Evolutionary conservation across 306 rosid species (phyloP).

Genomic region (Vicia villosa): DNA sequence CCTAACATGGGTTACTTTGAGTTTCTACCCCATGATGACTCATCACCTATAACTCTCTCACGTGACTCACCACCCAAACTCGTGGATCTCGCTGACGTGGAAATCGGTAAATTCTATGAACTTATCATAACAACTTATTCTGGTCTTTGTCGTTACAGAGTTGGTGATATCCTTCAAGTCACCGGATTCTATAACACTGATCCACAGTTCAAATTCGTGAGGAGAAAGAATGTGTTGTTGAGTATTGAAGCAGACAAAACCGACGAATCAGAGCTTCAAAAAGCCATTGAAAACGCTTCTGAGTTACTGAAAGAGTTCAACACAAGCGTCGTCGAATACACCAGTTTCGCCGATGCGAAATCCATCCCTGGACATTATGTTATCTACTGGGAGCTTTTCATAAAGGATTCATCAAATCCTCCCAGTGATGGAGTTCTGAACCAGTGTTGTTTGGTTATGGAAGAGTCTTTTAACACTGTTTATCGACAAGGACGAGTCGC

Average conservation of each 20-base stretch:
- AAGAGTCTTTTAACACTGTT: constrained; percentile 79
- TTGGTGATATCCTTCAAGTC: constrained; percentile 83
- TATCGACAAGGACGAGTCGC: constrained; percentile 86
- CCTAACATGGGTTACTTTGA: constrained; percentile 98
- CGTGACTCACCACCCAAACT: constrained; percentile 63
- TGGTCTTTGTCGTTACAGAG: constrained; percentile 79
- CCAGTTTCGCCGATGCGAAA: constrained; percentile 67
- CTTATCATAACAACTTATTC: constrained; percentile 77
- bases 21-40: constrained; percentile 70
- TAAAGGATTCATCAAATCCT: constrained; percentile 52
- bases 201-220: constrained; percentile 73
- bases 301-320: constrained; percentile 51
- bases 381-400: constrained; percentile 80
- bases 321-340: constrained; percentile 77
- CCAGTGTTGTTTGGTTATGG: constrained; percentile 75
- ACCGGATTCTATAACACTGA: constrained; percentile 70
- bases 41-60: constrained; percentile 44
- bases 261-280: constrained; percentile 82
- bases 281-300: constrained; percentile 62
- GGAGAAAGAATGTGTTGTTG: constrained; percentile 79
- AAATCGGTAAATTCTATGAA: constrained; percentile 75
- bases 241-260: constrained; percentile 89
- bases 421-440: constrained; percentile 53
- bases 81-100: constrained; percentile 70
- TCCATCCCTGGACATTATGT: constrained; percentile 94